phyloP scores from a whole-genome alignment of 352 stramenopile species.

The Phytophthora fragariae region DNA sequence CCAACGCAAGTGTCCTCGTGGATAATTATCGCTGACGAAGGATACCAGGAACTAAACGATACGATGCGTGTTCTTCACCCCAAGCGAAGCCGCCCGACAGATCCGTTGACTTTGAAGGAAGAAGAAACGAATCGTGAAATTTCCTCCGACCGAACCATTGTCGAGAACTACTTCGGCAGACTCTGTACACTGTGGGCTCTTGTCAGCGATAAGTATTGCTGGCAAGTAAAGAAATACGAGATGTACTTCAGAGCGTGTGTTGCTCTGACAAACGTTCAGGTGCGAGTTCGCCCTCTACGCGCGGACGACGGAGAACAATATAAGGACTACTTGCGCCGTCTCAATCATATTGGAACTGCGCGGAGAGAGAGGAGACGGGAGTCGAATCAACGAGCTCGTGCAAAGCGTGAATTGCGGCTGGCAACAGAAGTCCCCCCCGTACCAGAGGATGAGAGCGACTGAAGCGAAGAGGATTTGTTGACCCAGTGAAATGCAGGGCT shows the following conservation, averaged over 20 bases:
- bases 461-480: too few species aligned
- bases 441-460: too few species aligned
- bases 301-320: slow-evolving; percentile 6
- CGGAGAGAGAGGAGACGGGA: background rate
- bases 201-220: slow-evolving; percentile 2
- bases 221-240: slow-evolving; percentile 16
- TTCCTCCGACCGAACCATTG: slow-evolving; percentile 3
- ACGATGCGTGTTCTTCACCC: background rate
- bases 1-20: too few species aligned
- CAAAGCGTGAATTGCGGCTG: too few species aligned
- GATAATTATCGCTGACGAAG: slow-evolving; percentile 3
- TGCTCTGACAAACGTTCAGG: slow-evolving; percentile 9
- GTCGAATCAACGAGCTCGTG: slow-evolving; percentile 1
- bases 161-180: slow-evolving; percentile 13
- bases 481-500: too few species aligned
- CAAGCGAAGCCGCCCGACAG: background rate
- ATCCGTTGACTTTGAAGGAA: background rate
- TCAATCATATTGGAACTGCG: background rate
- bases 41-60: background rate
- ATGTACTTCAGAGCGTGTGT: slow-evolving; percentile 16
- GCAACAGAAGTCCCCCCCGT: too few species aligned
- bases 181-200: slow-evolving; percentile 11
- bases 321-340: slow-evolving; percentile 2
- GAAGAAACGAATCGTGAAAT: slow-evolving; percentile 2
- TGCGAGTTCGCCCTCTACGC: slow-evolving; percentile 3